A percentile compares a stretch with the other conserved stretches of the same genome.
These are phyloP conservation scores for Aureobasidium sp. DNA, from an alignment of 2,329 filamentous ascomycete genomes.

Conservation along the genomic window DNA sequence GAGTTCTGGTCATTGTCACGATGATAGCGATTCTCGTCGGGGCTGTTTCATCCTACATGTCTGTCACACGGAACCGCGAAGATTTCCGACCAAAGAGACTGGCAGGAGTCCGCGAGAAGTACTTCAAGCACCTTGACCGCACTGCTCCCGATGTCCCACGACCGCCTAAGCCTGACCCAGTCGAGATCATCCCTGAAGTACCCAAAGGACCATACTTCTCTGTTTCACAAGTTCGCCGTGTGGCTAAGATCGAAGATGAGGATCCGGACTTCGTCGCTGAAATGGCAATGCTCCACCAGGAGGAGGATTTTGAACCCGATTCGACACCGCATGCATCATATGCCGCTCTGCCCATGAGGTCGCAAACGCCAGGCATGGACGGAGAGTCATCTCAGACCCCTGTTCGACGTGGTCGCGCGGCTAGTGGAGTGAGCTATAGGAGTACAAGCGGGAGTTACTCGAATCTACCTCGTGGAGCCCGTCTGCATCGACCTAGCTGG, in stretches of 20 bases:
- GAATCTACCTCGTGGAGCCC: conserved; percentile 40
- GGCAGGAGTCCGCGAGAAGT: conserved; percentile 50
- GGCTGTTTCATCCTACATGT: conserved; percentile 65
- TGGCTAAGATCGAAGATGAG: conserved; percentile 65
- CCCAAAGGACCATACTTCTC: conserved; percentile 51
- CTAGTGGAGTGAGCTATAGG: conserved; percentile 31
- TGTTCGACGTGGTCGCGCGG: conserved; percentile 14
- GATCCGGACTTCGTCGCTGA: conserved; percentile 33
- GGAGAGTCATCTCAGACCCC: conserved; percentile 14
- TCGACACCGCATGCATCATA: conserved; percentile 20
- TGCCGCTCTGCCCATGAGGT: conserved; percentile 18
- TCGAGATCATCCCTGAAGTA: conserved; percentile 21
- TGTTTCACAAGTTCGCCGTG: conserved; percentile 52
- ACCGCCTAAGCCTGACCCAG: conserved; percentile 22
- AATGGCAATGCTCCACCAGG: conserved; percentile 14
- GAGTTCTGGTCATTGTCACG: conserved; percentile 56
- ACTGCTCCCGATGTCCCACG: conserved; percentile 49
- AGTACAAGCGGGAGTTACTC: conserved; percentile 27
- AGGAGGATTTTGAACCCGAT: neutral
- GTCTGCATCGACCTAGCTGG: conserved; percentile 42
- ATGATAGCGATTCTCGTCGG: conserved; percentile 57
- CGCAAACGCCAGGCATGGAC: conserved; percentile 11
- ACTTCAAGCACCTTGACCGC: conserved; percentile 56
- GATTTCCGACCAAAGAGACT: conserved; percentile 51
- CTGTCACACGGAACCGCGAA: conserved; percentile 57